Conservation (phyloP, 75 land plant species). For the Cupressus sempervirens region DNA sequence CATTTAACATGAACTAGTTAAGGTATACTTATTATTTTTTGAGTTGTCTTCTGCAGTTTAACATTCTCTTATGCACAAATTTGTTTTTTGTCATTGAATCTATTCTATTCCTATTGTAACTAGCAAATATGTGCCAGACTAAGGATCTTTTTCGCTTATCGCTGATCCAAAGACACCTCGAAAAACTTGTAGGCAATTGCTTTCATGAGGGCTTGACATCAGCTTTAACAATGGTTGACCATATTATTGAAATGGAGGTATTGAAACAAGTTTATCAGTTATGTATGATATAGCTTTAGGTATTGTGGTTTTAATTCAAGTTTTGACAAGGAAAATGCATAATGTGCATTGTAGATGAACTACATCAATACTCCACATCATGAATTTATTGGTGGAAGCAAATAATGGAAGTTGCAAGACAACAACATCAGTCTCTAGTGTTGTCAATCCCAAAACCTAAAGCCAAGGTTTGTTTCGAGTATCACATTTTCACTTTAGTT, state of each 20-base stretch:
- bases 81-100: not conserved
- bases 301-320: not conserved
- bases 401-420: conserved; percentile 75
- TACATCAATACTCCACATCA: conserved; percentile 98
- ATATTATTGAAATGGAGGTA: conserved; percentile 99
- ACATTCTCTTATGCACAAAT: not conserved
- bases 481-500: not conserved
- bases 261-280: not conserved
- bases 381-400: conserved; percentile 90
- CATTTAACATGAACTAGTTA: conserved; percentile 84
- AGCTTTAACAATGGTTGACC: conserved; percentile 82
- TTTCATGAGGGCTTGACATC: conserved; percentile 75
- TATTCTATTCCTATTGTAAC: conserved; percentile 33
- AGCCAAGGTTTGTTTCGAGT: conserved; percentile 45
- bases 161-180: conserved; percentile 63
- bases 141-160: conserved; percentile 81
- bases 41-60: not conserved
- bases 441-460: conserved; percentile 31
- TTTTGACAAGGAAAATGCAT: not conserved
- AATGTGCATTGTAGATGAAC: conserved; percentile 63
- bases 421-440: conserved; percentile 53
- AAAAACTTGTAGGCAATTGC: conserved; percentile 75
- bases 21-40: conserved; percentile 32
- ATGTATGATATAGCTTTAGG: not conserved
- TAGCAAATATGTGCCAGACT: conserved; percentile 69